Evolutionary conservation across 1,284 basidiomycete species (phyloP).

Genomic region (Puccinia triticina): DNA sequence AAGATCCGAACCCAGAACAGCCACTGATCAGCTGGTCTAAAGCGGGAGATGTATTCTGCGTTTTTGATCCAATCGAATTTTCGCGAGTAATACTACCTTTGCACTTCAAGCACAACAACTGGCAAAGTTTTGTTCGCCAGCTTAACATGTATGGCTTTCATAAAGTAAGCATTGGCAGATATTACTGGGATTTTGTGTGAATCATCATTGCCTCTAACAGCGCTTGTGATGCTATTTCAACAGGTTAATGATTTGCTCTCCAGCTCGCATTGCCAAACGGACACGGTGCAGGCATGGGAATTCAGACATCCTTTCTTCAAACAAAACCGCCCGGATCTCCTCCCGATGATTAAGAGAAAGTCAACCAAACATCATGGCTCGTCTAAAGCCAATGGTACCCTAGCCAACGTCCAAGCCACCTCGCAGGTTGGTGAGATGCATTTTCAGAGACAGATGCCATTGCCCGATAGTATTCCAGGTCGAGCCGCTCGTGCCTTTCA

Average conservation of each 20-base stretch:
- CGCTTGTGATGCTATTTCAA: neutral
- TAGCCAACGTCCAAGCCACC: neutral
- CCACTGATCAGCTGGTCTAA: conserved; percentile 43
- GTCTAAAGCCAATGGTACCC: neutral
- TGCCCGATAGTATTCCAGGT: neutral
- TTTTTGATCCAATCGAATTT: conserved; percentile 59
- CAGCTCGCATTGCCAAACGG: conserved; percentile 72
- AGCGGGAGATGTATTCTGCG: conserved; percentile 41
- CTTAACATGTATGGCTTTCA: conserved; percentile 76
- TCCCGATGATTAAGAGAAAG: conserved; percentile 83
- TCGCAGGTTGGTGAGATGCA: neutral
- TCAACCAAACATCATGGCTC: conserved; percentile 60
- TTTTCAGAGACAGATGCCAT: neutral
- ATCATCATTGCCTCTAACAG: neutral
- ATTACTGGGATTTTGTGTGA: conserved; percentile 59
- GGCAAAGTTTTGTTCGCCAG: conserved; percentile 83
- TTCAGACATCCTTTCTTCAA: conserved; percentile 84
- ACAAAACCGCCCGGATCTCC: conserved; percentile 73
- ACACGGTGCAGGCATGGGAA: conserved; percentile 80
- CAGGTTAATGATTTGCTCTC: conserved; percentile 29
- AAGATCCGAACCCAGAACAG: conserved; percentile 37
- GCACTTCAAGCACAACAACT: conserved; percentile 66
- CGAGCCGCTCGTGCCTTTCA: neutral
- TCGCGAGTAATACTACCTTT: conserved; percentile 59
- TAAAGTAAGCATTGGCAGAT: conserved; percentile 58